Conservation (phyloP, 148 eudicot genomes). For the Amaranthus palmeri region DNA sequence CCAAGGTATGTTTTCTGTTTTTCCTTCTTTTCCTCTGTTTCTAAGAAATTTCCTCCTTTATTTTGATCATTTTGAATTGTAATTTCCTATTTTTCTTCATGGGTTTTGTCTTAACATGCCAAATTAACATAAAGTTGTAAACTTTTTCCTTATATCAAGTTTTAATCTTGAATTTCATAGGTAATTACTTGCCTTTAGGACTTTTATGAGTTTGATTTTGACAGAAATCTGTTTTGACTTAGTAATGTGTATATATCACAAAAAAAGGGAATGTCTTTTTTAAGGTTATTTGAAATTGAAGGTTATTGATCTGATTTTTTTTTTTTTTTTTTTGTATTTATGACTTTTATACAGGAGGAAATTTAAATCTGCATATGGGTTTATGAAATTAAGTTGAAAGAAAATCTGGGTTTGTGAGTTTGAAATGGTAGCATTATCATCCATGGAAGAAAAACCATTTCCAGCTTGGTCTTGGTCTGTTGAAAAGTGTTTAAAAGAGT, state of each 20-base stretch:
- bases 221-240: constrained; percentile 9
- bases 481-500: constrained; percentile 56
- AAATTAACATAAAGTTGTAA: background rate
- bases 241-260: background rate
- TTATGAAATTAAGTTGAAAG: constrained; percentile 3
- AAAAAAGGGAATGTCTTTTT: background rate
- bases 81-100: background rate
- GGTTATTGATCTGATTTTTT: background rate
- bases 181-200: background rate
- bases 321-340: background rate
- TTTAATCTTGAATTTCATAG: background rate
- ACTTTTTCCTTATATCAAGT: background rate
- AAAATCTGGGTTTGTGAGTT: constrained; percentile 7
- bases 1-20: constrained; percentile 13
- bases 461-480: constrained; percentile 67
- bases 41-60: background rate
- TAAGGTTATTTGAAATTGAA: background rate
- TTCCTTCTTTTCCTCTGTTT: background rate
- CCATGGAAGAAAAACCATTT: constrained; percentile 45
- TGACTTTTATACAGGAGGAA: constrained; percentile 17
- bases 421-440: constrained; percentile 23
- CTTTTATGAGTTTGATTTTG: constrained; percentile 16
- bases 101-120: constrained; percentile 7
- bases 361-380: background rate
- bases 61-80: constrained; percentile 1